Percentiles rank a stretch among this genome's conserved stretches.
These are phyloP conservation scores for Solanum corneliomulleri DNA, from an alignment of 257 asterid genomes.

Conservation along the genomic window DNA sequence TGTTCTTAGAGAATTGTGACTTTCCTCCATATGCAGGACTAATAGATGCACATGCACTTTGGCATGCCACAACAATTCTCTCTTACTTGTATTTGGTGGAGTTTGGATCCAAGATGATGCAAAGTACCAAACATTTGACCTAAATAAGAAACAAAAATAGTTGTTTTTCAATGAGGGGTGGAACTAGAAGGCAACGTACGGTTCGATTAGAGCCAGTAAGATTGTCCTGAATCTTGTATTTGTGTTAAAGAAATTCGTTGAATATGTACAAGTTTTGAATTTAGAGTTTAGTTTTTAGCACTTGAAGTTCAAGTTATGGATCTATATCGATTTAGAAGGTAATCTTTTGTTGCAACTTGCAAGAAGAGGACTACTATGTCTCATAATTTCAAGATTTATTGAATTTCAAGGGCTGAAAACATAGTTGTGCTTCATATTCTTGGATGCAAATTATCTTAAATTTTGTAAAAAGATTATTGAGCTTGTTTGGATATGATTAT, in stretches of 20 bases:
- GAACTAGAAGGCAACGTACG: not conserved
- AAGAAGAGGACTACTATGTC: no score
- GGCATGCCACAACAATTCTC: constrained; percentile 76
- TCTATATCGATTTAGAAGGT: no score
- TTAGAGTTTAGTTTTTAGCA: not conserved
- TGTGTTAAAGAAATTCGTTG: not conserved
- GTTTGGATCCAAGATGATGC: constrained; percentile 63
- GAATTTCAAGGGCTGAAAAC: no score
- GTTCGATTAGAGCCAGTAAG: rapidly evolving
- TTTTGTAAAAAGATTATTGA: no score
- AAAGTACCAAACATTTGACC: constrained; percentile 41
- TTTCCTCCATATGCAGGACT: constrained; percentile 61
- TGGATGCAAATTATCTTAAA: no score
- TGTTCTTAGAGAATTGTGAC: constrained; percentile 57
- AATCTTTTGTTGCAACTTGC: no score
- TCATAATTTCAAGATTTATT: no score
- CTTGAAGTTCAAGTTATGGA: not conserved
- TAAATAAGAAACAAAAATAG: constrained; percentile 47
- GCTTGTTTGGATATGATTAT: no score
- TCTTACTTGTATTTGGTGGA: constrained; percentile 68
- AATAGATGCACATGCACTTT: constrained; percentile 67
- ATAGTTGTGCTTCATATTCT: no score
- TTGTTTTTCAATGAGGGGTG: not conserved
- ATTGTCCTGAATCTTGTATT: not conserved
- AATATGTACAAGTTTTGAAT: not conserved